Percentiles rank a stretch among this genome's conserved stretches.
phyloP scores from a whole-genome alignment of 2,329 filamentous ascomycete species.

The Alternaria dauci region DNA sequence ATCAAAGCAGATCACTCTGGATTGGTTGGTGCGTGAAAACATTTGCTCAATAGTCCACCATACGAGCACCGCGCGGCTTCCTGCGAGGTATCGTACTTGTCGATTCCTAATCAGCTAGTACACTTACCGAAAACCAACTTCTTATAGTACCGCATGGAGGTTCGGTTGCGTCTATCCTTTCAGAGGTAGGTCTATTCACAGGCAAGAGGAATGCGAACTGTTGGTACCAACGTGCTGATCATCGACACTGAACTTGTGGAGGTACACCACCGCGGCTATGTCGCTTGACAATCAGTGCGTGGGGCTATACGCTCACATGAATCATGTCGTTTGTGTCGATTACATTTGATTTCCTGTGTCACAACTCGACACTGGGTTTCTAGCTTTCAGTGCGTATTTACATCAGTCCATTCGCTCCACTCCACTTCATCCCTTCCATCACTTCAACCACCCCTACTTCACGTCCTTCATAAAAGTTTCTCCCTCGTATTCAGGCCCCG shows the following conservation, averaged over 20 bases:
- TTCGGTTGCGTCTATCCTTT: background rate
- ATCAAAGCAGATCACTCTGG: background rate
- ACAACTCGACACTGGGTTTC: background rate
- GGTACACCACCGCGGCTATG: background rate
- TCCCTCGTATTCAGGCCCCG: background rate
- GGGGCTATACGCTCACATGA: background rate
- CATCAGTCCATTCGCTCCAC: background rate
- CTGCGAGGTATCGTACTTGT: background rate
- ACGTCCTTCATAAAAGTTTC: background rate
- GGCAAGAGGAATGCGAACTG: background rate
- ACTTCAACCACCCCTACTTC: background rate
- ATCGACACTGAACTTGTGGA: background rate
- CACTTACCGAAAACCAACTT: background rate
- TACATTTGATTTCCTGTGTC: background rate
- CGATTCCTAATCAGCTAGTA: background rate
- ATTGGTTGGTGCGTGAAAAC: background rate
- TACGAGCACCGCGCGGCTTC: background rate
- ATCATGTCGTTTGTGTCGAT: conserved; percentile 2
- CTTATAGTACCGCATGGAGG: background rate
- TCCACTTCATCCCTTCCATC: background rate
- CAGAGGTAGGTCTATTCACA: background rate
- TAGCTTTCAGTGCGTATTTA: background rate
- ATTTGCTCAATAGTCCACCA: background rate
- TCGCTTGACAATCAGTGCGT: background rate
- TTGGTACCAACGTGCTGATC: background rate